phyloP scores from a whole-genome alignment of 306 rosid species.

The Dalbergia oliveri region DNA sequence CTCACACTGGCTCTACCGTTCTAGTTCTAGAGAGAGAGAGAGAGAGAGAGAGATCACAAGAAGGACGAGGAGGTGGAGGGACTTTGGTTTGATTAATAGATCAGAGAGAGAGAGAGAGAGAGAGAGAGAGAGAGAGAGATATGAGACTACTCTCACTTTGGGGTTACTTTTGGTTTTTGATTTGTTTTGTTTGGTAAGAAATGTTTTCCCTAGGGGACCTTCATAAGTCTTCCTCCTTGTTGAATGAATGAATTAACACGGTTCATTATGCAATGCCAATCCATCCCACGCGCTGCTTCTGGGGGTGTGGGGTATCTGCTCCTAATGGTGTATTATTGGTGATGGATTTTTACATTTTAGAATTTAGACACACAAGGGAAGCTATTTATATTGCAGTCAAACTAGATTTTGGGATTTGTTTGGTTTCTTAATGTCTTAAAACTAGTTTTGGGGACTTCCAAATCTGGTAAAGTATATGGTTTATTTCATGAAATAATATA shows the following conservation, averaged over 20 bases:
- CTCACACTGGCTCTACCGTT: background rate
- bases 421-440: background rate
- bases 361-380: background rate
- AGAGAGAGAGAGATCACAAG: background rate
- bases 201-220: background rate
- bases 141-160: background rate
- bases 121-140: no score
- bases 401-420: background rate
- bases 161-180: background rate
- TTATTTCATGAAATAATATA: background rate
- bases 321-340: background rate
- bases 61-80: background rate
- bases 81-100: background rate
- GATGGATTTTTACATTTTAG: background rate
- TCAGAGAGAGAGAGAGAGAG: background rate
- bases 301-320: no score
- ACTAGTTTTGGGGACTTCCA: background rate
- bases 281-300: conserved; percentile 45
- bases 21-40: background rate
- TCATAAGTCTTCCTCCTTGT: background rate
- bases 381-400: background rate
- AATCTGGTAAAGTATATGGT: no score
- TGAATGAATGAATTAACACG: background rate
- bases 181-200: background rate
- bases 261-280: background rate